Percentiles rank a stretch among this genome's conserved stretches.
Evolutionary conservation across 176 grass and related monocot species (phyloP).

Genomic region (Oryza brachyantha): DNA sequence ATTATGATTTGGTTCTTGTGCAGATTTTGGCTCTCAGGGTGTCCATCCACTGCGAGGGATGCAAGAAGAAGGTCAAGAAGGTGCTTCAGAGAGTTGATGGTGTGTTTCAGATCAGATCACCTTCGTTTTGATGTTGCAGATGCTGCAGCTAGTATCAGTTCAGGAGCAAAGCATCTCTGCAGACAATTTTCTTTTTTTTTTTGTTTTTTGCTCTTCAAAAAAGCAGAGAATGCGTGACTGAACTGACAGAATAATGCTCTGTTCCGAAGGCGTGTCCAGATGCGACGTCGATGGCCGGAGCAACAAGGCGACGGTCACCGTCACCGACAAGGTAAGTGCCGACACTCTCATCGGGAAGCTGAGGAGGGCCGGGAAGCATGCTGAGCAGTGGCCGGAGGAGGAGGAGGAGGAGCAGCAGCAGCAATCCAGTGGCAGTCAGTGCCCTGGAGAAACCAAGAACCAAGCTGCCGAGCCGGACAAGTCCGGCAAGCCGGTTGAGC

Average conservation of each 20-base stretch:
- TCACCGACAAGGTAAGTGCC: constrained; percentile 21
- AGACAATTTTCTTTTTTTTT: no score
- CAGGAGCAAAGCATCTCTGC: background rate
- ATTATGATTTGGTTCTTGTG: background rate
- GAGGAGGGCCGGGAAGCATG: constrained; percentile 33
- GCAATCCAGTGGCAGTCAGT: background rate
- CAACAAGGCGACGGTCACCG: constrained; percentile 38
- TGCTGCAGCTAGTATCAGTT: background rate
- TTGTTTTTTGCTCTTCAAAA: background rate
- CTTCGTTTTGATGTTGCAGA: background rate
- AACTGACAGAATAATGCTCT: background rate
- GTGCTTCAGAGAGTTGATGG: constrained; percentile 46
- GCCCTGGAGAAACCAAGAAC: background rate
- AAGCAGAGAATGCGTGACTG: background rate
- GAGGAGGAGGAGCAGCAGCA: background rate
- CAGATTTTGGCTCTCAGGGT: constrained; percentile 42
- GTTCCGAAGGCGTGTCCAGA: constrained; percentile 31
- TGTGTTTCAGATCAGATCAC: background rate
- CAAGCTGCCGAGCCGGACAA: background rate
- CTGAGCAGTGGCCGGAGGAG: constrained; percentile 27
- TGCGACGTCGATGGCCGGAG: constrained; percentile 35
- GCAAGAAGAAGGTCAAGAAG: constrained; percentile 59
- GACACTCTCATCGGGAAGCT: constrained; percentile 38
- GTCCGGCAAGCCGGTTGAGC: background rate
- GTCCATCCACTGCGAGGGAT: constrained; percentile 51